Evolutionary conservation across 192 early-diverging fungal genomes (phyloP).

Genomic region (Dissophora ornata): DNA sequence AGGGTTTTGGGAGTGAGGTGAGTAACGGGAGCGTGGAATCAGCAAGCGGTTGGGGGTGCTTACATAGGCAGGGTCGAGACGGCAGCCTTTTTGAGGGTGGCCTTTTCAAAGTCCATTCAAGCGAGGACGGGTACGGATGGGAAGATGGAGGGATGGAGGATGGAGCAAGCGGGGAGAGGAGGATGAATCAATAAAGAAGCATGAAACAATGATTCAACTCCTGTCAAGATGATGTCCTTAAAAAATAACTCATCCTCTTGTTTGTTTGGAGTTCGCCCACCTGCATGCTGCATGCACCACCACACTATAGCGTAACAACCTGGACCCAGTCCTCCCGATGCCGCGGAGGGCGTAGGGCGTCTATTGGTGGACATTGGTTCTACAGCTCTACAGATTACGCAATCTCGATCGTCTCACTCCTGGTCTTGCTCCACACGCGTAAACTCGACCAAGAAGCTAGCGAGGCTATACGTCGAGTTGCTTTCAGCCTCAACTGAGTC

Average conservation of each 20-base stretch:
- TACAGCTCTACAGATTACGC: no score
- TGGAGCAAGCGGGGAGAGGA: not conserved
- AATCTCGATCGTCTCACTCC: conserved; percentile 10
- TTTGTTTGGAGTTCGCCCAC: no score
- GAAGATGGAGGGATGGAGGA: not conserved
- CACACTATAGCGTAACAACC: no score
- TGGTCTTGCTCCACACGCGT: conserved; percentile 23
- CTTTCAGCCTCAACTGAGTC: conserved; percentile 71
- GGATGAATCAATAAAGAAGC: not conserved
- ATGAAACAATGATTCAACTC: no score
- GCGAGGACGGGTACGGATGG: not conserved
- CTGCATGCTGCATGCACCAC: no score
- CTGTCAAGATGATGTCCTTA: no score
- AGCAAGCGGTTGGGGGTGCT: no score
- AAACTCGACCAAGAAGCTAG: conserved; percentile 40
- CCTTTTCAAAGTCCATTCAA: conserved; percentile 39
- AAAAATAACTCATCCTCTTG: no score
- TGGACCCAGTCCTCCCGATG: no score
- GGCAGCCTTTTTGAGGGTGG: conserved; percentile 43
- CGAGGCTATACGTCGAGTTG: conserved; percentile 47
- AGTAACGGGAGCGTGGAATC: not conserved
- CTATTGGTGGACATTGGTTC: no score
- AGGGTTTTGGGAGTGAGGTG: not conserved
- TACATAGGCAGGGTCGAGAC: conserved; percentile 45
- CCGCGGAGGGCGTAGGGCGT: no score